Percentiles rank a stretch among this genome's conserved stretches.
Conservation (phyloP, 805 yeast species). For the Ogataea henricii region DNA sequence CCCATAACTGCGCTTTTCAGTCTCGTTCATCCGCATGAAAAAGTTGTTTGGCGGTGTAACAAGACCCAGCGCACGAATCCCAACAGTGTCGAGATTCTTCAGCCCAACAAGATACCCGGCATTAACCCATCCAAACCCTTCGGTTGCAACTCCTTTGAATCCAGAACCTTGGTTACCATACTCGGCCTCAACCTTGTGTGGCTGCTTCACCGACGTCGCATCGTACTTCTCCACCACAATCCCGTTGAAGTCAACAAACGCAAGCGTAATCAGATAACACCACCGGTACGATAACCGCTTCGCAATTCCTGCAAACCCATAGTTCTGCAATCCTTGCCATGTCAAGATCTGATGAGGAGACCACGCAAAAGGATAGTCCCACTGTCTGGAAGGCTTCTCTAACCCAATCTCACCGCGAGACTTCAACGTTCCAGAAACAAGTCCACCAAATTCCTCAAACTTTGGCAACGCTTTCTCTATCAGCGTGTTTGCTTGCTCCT, state of each 20-base stretch:
- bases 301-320: slow-evolving; percentile 67
- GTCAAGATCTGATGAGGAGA: slow-evolving; percentile 96
- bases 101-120: slow-evolving; percentile 79
- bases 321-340: slow-evolving; percentile 81
- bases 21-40: slow-evolving; percentile 47
- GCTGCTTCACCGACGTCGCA: slow-evolving; percentile 78
- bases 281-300: slow-evolving; percentile 80
- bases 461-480: slow-evolving; percentile 59
- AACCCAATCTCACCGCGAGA: slow-evolving; percentile 73
- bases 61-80: slow-evolving; percentile 76
- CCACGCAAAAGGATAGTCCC: slow-evolving; percentile 99
- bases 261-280: slow-evolving; percentile 85
- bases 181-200: slow-evolving; percentile 92
- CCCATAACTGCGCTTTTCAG: slow-evolving; percentile 43
- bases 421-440: slow-evolving; percentile 77
- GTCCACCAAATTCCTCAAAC: slow-evolving; percentile 86
- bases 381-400: slow-evolving; percentile 84
- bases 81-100: slow-evolving; percentile 62
- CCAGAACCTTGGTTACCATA: slow-evolving; percentile 96
- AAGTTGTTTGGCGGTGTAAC: slow-evolving; percentile 72
- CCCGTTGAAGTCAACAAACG: slow-evolving; percentile 90
- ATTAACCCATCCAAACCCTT: slow-evolving; percentile 99
- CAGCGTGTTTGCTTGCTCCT: slow-evolving; percentile 66
- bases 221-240: slow-evolving; percentile 95
- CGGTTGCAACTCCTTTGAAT: slow-evolving; percentile 89